Conservation (phyloP, 768 basidiomycete genomes). For the Krasilnikovozyma curviuscula region DNA sequence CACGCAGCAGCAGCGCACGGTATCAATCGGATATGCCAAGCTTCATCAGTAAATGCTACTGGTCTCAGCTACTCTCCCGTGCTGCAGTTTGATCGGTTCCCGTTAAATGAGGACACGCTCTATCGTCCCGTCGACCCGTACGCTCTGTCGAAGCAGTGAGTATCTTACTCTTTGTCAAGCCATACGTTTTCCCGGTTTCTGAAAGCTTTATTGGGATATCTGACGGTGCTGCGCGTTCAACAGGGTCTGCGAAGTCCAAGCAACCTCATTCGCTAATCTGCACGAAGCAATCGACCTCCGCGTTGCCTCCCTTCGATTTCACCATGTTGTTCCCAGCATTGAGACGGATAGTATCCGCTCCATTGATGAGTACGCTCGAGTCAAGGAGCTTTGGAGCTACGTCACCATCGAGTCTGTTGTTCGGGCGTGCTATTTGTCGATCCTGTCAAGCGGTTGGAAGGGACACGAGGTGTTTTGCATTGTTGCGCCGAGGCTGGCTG, state of each 20-base stretch:
- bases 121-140: constrained; percentile 49
- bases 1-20: constrained; percentile 29
- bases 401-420: too few species aligned
- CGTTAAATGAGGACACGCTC: constrained; percentile 46
- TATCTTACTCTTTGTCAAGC: too few species aligned
- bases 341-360: too few species aligned
- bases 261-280: constrained; percentile 44
- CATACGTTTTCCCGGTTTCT: too few species aligned
- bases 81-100: constrained; percentile 40
- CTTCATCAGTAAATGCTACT: constrained; percentile 39
- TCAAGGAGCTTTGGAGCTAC: too few species aligned
- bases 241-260: constrained; percentile 45
- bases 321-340: constrained; percentile 19
- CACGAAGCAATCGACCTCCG: constrained; percentile 41
- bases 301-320: constrained; percentile 49
- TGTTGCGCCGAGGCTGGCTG: constrained; percentile 39
- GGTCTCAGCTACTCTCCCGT: not conserved
- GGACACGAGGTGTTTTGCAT: constrained; percentile 54
- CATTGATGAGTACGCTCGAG: too few species aligned
- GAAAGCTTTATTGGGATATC: too few species aligned
- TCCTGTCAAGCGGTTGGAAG: too few species aligned
- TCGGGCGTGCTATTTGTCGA: too few species aligned
- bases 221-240: too few species aligned
- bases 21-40: constrained; percentile 43
- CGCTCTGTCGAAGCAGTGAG: constrained; percentile 38